Conservation (phyloP, 306 rosid species). For the Aeschynomene evenia region DNA sequence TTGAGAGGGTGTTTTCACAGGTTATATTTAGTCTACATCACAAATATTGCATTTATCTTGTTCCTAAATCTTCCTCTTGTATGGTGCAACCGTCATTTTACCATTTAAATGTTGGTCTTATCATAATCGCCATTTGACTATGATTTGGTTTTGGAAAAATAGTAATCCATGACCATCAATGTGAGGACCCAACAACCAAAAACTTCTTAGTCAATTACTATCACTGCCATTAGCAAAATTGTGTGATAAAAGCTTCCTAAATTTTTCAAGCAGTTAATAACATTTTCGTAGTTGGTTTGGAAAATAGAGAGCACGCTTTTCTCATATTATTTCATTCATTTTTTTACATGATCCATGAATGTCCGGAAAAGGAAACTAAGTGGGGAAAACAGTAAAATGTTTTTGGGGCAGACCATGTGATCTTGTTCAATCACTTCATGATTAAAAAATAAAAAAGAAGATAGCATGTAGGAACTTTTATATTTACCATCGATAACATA, state of each 20-base stretch:
- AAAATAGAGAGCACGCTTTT: neutral
- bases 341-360: neutral
- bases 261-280: neutral
- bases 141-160: constrained; percentile 24
- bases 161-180: constrained; percentile 9
- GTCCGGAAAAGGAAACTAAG: neutral
- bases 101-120: constrained; percentile 14
- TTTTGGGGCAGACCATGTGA: no score
- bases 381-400: no score
- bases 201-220: neutral
- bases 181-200: constrained; percentile 27
- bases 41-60: constrained; percentile 14
- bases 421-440: no score
- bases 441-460: no score
- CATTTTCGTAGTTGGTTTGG: neutral
- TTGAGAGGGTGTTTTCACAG: constrained; percentile 53
- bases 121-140: constrained; percentile 42
- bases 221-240: neutral
- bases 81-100: constrained; percentile 33
- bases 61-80: constrained; percentile 25
- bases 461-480: no score
- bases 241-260: neutral
- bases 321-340: neutral
- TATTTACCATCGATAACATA: no score
- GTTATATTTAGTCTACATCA: constrained; percentile 24